These are phyloP conservation scores for Penicillium rolfsii DNA, from an alignment of 2,329 filamentous ascomycete genomes.

Conservation along the genomic window DNA sequence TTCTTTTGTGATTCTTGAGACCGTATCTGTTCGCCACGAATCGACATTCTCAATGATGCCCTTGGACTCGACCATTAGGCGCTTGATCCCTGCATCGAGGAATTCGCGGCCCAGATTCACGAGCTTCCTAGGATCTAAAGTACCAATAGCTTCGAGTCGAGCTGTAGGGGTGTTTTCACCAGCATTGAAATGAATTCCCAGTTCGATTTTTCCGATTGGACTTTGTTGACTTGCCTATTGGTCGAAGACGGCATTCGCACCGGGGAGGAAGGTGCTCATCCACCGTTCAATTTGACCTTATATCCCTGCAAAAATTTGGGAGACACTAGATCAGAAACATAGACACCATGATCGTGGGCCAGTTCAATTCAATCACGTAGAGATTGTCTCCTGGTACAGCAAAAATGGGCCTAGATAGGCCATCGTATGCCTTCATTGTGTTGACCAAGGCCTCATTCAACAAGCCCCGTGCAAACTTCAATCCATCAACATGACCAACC, in stretches of 20 bases:
- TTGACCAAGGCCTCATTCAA: background rate
- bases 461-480: constrained; percentile 58
- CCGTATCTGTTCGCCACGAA: constrained; percentile 59
- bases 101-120: constrained; percentile 56
- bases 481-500: constrained; percentile 58
- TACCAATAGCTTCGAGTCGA: constrained; percentile 53
- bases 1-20: constrained; percentile 57
- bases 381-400: constrained; percentile 51
- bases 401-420: constrained; percentile 51
- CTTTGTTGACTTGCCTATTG: constrained; percentile 56
- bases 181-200: constrained; percentile 62
- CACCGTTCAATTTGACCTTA: constrained; percentile 43
- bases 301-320: background rate
- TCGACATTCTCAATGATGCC: constrained; percentile 62
- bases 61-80: constrained; percentile 64
- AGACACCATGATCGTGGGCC: constrained; percentile 54
- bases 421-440: background rate
- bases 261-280: constrained; percentile 58
- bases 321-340: constrained; percentile 54
- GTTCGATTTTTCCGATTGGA: constrained; percentile 53
- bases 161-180: constrained; percentile 56
- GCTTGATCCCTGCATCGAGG: constrained; percentile 56
- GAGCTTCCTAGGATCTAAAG: constrained; percentile 54
- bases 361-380: constrained; percentile 55
- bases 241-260: constrained; percentile 52